These are phyloP conservation scores for Claviceps paspali DNA, from an alignment of 2,329 filamentous ascomycete genomes.

Conservation along the genomic window DNA sequence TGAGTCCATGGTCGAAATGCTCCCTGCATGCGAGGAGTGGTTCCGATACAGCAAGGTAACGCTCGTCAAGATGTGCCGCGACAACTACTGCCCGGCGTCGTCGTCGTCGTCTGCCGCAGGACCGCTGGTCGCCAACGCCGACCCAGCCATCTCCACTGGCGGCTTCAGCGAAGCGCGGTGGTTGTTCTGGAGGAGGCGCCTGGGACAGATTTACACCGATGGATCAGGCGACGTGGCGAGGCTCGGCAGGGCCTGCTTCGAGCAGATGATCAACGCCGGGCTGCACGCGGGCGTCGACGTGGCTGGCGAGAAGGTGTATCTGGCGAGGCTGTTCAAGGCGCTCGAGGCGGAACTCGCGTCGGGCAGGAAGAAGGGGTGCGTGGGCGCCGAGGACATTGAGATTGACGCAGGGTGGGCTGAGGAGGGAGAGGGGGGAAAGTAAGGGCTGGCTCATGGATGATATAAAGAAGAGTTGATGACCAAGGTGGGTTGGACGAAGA, in stretches of 20 bases:
- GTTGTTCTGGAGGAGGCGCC: constrained; percentile 6
- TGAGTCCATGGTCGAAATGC: background rate
- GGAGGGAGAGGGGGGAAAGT: background rate
- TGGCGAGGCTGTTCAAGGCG: constrained; percentile 4
- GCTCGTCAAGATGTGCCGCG: constrained; percentile 1
- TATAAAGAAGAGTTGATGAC: too few species aligned
- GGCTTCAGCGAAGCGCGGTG: constrained; percentile 4
- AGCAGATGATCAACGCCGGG: constrained; percentile 4
- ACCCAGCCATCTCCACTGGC: too few species aligned
- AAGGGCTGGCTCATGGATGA: too few species aligned
- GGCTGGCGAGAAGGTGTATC: constrained; percentile 4
- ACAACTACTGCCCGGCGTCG: background rate
- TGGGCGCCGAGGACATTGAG: constrained; percentile 4
- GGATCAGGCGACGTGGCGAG: background rate
- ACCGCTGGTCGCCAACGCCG: background rate
- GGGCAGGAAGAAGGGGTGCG: background rate
- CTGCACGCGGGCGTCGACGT: constrained; percentile 2
- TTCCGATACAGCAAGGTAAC: constrained; percentile 1
- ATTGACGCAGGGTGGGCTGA: constrained; percentile 2
- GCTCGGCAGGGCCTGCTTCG: constrained; percentile 6
- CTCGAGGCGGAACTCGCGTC: constrained; percentile 5
- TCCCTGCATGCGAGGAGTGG: constrained; percentile 5
- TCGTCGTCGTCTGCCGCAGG: too few species aligned
- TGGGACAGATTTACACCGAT: constrained; percentile 3
- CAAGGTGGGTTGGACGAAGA: too few species aligned